phyloP scores from a whole-genome alignment of 129 eudicot species.

The Lactuca saligna region DNA sequence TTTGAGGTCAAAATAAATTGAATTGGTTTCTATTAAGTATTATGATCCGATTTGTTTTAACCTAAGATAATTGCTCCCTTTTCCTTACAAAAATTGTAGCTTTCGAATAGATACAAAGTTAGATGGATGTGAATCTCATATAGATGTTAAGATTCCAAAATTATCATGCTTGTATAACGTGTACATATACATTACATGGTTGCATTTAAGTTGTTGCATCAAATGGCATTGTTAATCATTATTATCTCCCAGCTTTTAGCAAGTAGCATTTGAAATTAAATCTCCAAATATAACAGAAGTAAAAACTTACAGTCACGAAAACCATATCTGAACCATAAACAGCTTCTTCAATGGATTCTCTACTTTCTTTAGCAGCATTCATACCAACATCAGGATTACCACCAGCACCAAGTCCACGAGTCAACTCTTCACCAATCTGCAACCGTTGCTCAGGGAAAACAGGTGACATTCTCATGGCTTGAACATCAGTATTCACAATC shows the following conservation, averaged over 20 bases:
- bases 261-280: background rate
- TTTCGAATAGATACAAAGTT: too few species aligned
- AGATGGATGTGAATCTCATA: background rate
- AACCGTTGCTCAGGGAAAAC: constrained; percentile 65
- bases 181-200: background rate
- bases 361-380: constrained; percentile 97
- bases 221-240: background rate
- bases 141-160: background rate
- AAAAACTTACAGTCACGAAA: constrained; percentile 84
- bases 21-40: background rate
- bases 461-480: constrained; percentile 88
- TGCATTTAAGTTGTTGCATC: background rate
- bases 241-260: background rate
- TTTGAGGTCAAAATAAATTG: background rate
- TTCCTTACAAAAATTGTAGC: too few species aligned
- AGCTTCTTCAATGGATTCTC: constrained; percentile 70
- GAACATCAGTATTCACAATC: constrained; percentile 94
- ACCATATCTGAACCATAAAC: constrained; percentile 94
- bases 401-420: constrained; percentile 98
- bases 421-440: constrained; percentile 86
- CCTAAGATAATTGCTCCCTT: too few species aligned
- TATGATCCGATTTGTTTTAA: background rate
- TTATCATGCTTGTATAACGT: background rate
- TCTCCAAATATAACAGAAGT: background rate
- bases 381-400: constrained; percentile 94